Evolutionary conservation across 2,329 filamentous ascomycete genomes (phyloP).

Genomic region (Ophiostoma sp.): DNA sequence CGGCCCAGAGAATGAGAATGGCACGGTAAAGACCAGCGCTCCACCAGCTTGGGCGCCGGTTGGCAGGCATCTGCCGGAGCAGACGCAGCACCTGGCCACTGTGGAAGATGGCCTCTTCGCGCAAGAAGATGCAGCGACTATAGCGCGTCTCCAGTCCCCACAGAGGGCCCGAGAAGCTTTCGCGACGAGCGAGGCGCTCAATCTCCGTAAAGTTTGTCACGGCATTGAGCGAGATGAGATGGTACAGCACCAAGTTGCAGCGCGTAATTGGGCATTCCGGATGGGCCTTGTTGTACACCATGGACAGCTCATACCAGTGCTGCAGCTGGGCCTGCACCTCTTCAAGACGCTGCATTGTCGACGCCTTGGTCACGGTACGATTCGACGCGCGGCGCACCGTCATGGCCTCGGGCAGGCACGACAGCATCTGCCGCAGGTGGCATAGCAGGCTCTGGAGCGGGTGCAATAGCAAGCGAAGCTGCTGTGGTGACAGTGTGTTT

Average conservation of each 20-base stretch:
- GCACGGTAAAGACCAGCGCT: conserved; percentile 64
- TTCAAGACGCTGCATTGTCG: conserved; percentile 55
- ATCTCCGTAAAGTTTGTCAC: conserved; percentile 63
- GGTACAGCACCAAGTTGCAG: conserved; percentile 63
- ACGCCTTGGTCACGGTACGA: conserved; percentile 52
- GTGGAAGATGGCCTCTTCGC: conserved; percentile 61
- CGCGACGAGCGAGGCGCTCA: conserved; percentile 59
- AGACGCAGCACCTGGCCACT: conserved; percentile 62
- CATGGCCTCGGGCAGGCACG: conserved; percentile 56
- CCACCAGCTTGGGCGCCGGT: conserved; percentile 65
- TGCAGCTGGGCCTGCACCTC: conserved; percentile 60
- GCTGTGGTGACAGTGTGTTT: conserved; percentile 44
- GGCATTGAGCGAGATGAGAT: conserved; percentile 64
- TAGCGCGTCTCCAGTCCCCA: conserved; percentile 36
- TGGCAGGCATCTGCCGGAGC: conserved; percentile 53
- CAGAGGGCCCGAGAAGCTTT: conserved; percentile 41
- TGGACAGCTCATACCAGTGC: conserved; percentile 63
- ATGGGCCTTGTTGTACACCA: conserved; percentile 50
- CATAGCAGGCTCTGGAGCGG: conserved; percentile 61
- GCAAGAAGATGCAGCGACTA: conserved; percentile 58
- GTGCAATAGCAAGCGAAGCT: conserved; percentile 62
- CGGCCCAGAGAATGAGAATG: conserved; percentile 57
- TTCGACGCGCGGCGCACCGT: conserved; percentile 37
- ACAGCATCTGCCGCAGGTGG: conserved; percentile 60
- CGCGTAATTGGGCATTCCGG: conserved; percentile 55